phyloP scores from a whole-genome alignment of 768 basidiomycete genomes.

The Leccinum pellstonianum region DNA sequence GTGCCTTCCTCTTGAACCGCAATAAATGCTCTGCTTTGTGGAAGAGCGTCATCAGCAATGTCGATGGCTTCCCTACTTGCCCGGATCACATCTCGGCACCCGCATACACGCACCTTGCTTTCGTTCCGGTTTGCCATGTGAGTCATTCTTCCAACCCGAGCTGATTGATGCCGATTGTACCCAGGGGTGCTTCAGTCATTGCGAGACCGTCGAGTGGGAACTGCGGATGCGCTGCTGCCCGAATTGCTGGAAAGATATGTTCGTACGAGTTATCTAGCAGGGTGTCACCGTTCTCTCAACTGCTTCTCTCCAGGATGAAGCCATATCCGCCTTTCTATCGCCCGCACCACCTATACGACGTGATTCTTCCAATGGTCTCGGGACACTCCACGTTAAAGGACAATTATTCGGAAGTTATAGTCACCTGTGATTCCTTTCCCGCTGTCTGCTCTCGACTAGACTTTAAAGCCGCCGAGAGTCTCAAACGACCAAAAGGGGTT shows the following conservation, averaged over 20 bases:
- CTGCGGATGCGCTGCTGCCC: constrained; percentile 13
- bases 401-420: rapidly evolving
- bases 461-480: background rate
- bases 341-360: background rate
- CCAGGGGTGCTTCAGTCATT: constrained; percentile 9
- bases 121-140: constrained; percentile 32
- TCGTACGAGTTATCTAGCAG: background rate
- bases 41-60: constrained; percentile 25
- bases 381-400: background rate
- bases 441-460: background rate
- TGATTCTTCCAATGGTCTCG: background rate
- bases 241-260: constrained; percentile 11
- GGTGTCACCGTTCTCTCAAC: background rate
- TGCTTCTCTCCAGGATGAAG: constrained; percentile 7
- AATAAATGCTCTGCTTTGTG: constrained; percentile 22
- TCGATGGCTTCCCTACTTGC: constrained; percentile 25
- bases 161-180: background rate
- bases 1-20: constrained; percentile 17
- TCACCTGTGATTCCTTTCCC: rapidly evolving
- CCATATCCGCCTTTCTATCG: no score
- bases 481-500: background rate
- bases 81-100: constrained; percentile 23
- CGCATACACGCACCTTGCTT: constrained; percentile 31
- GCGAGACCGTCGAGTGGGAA: constrained; percentile 8
- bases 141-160: background rate